phyloP scores from a whole-genome alignment of 768 basidiomycete genomes.

The Panus rudis region DNA sequence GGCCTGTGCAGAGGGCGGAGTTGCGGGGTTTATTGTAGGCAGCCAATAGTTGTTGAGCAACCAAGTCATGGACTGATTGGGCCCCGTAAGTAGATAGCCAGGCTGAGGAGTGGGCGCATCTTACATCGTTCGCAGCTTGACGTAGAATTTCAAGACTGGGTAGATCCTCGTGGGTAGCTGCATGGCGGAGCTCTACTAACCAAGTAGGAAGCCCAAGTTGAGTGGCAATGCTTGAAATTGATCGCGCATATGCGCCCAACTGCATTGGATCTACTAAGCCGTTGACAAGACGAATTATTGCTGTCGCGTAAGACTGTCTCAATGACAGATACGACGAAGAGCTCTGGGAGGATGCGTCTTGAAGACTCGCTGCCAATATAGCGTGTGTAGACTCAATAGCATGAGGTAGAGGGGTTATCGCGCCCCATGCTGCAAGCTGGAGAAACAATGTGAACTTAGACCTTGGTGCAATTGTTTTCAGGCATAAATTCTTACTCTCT shows the following conservation, averaged over 20 bases:
- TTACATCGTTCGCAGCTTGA: constrained; percentile 68
- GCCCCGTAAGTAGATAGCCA: constrained; percentile 3
- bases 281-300: constrained; percentile 87
- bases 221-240: constrained; percentile 82
- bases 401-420: constrained; percentile 70
- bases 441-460: constrained; percentile 1
- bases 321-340: constrained; percentile 38
- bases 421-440: constrained; percentile 76
- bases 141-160: constrained; percentile 77
- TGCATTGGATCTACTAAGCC: constrained; percentile 94
- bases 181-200: constrained; percentile 91
- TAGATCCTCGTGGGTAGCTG: constrained; percentile 92
- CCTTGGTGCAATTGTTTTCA: no score
- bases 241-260: constrained; percentile 79
- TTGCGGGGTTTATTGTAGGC: constrained; percentile 58
- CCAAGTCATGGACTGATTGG: constrained; percentile 84
- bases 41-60: constrained; percentile 80
- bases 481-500: constrained; percentile 43
- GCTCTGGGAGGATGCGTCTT: constrained; percentile 34
- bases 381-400: constrained; percentile 70
- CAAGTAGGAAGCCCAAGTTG: constrained; percentile 82
- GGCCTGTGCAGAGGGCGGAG: constrained; percentile 27
- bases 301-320: constrained; percentile 73
- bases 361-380: constrained; percentile 50
- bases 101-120: no score